Evolutionary conservation across 2,329 filamentous ascomycete species (phyloP), one percentile per base, ranked within the genome.

Genomic region (Penicillium digitatum): DNA sequence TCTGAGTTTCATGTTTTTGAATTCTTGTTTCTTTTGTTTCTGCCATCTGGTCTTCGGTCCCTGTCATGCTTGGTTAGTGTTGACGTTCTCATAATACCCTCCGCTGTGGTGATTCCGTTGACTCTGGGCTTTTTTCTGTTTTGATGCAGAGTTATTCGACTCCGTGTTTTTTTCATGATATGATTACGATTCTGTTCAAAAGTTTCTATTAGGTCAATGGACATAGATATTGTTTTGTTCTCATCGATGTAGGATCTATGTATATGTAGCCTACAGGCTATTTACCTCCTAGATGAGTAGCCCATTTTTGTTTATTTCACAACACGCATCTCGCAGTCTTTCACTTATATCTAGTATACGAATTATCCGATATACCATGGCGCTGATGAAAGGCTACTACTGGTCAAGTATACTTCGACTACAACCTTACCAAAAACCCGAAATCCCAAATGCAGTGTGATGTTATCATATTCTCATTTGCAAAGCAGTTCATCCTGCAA

Each of bases 171-270:
- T 54, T 32, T 54, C 40, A 55, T 55, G 52, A 55, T 55, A 51
- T 39, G 47, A 55, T 55, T 51, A 55, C 52, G 52, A 55, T 45
- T 51, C 39, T 55, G 47, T 55, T 55, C 52, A 55, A 55, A 55
- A 55, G 52, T 55, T 54, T 54, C 42, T 48, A 14, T 44, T 26
- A 40, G 26, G 39, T 51, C 52, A 55, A 55, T 51, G 52, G 40
- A 55, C 39, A 51, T 54, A 54, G 37, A 49, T 54, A 50, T 38
- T 49, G 27, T 35, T 50, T 38, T 35, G n/a, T 12, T 32, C n/a
- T 35, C 14, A 5, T 24, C 12, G 16, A 18, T 32, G 31, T 43
- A 24, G 18, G 12, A 38, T 48, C 24, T 40, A 16, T 10, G 14
- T 38, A 16, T 43, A 40, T 32, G 10, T 50, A 39, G 26, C 16